Base-by-base conservation (phyloP, 805 yeast species). In the Clavispora santaluciae region DNA sequence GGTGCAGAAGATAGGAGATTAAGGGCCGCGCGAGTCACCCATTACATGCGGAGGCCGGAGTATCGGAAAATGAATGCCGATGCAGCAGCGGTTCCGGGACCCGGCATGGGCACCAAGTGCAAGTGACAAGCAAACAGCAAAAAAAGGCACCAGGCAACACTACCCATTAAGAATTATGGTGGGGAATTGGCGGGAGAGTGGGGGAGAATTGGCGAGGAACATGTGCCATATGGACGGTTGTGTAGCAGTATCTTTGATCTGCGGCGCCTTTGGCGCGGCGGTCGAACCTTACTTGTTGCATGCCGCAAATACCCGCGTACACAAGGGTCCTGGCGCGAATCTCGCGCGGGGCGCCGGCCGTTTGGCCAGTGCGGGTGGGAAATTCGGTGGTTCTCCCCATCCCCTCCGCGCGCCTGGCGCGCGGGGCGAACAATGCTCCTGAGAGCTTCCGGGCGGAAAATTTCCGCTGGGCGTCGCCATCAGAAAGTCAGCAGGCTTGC, bases 311-410 rank as follows among this genome's bases (percentile, higher is more conserved):
- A 69, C 75, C 73, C 72, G 70, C 55, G 43, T 40, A 55, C 73
- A 50, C n/a, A 42, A 60, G 57, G 57, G 57, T 50, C 45, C 41
- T 8, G 36, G 50, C 46, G 39, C 53, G 51, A 49, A 34, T 23
- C 51, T 13, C 33, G 38, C 36, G 35, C 41, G 28, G 23, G 38
- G 39, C 31, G 18, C 21, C 26, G 38, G 24, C 39, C 33, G 20
- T n/a, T 46, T 46, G 50, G 43, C 40, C 42, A 54, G 49, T 18
- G 58, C 66, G 72, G 73, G 81, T 75, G 81, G 81, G 80, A 75
- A 75, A 75, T 75, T 75, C 81, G 81, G 81, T 75, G 81, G 68
- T 70, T 56, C 76, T 48, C 79, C 46, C 77, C 75, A 67, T 66
- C 74, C 50, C 41, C 45, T 46, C 31, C 20, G 31, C 31, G 31